Evolutionary conservation across 495 filamentous ascomycete genomes (phyloP), one percentile per base, ranked within the genome.

Genomic region (Daldinia decipiens): DNA sequence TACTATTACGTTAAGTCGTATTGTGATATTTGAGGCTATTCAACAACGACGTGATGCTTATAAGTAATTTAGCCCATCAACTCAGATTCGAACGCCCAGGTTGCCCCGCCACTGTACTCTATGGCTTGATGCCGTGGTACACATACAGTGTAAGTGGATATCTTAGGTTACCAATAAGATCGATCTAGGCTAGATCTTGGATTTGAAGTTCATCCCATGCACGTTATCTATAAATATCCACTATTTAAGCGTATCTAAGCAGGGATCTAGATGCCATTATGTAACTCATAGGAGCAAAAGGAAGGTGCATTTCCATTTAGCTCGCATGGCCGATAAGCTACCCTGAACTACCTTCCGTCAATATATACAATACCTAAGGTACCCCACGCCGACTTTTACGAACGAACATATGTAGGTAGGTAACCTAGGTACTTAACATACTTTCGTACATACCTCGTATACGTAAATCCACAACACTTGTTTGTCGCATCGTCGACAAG

Each of bases 261-360:
- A 47, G 43, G 43, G 43, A 21, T 47, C 19, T 47, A 47, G 19
- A 24, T 24, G 43, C 3, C 43, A 47, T 47, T 47, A 47, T 47
- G 43, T 47, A 47, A 47, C 43, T 47, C 17, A 8, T 47, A 47
- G 43, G 43, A 47, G 17, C 43, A 47, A 47, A 47, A 47, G 43
- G 43, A 47, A 47, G 43, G 43, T 47, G 43, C 8, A 47, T 52
- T 29, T 11, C 15, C 4, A n/a, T 57, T 60, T 38, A 60, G 47
- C 47, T 60, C 36, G 47, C 64, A 17, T 60, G 26, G 43, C 63
- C 26, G 56, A 67, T 67, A 67, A 67, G 56, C 63, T 61, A 51
- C 24, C 45, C 45, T 21, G 45, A 51, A 52, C 26, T 12, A 29
- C 24, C 19, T 11, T 52, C 24, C 12, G 11, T 52, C 1, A 21